Conservation (phyloP, 495 filamentous ascomycete species). For the Talaromyces liani region DNA sequence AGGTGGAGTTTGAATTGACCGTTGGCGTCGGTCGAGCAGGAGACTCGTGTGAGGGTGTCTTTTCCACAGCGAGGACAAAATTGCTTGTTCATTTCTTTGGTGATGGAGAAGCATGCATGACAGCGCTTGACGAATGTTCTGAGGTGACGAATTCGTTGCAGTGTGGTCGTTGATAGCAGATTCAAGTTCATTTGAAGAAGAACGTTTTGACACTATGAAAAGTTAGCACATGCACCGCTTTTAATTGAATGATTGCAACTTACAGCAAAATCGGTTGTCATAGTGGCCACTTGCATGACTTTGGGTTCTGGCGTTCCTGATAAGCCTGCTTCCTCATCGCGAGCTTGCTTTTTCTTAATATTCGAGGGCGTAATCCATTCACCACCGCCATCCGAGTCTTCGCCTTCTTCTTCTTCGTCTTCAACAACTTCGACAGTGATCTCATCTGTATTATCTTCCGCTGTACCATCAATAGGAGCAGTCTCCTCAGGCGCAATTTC, state of each 20-base stretch:
- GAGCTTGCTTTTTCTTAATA: conserved; percentile 72
- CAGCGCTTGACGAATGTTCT: conserved; percentile 86
- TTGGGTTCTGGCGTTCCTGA: conserved; percentile 45
- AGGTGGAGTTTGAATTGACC: conserved; percentile 84
- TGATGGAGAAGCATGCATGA: conserved; percentile 85
- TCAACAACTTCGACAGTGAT: conserved; percentile 7
- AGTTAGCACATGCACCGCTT: conserved; percentile 6
- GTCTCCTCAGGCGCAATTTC: conserved; percentile 6
- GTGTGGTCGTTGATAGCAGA: conserved; percentile 63
- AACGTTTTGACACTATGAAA: conserved; percentile 67
- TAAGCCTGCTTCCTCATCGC: conserved; percentile 46
- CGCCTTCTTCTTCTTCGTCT: conserved; percentile 13
- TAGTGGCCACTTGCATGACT: conserved; percentile 71
- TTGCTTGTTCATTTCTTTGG: conserved; percentile 79
- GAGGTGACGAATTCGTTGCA: conserved; percentile 70
- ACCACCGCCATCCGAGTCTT: conserved; percentile 37
- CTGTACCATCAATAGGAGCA: neutral
- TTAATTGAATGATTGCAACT: conserved; percentile 7
- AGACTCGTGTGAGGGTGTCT: conserved; percentile 75
- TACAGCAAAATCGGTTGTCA: conserved; percentile 93
- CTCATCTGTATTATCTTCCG: neutral
- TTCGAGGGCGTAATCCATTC: conserved; percentile 97
- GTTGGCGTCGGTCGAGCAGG: conserved; percentile 70
- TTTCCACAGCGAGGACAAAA: conserved; percentile 92
- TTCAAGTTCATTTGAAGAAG: conserved; percentile 90